These are phyloP conservation scores for Gossypium sturtianum DNA, from an alignment of 345 rosid species.

Conservation along the genomic window DNA sequence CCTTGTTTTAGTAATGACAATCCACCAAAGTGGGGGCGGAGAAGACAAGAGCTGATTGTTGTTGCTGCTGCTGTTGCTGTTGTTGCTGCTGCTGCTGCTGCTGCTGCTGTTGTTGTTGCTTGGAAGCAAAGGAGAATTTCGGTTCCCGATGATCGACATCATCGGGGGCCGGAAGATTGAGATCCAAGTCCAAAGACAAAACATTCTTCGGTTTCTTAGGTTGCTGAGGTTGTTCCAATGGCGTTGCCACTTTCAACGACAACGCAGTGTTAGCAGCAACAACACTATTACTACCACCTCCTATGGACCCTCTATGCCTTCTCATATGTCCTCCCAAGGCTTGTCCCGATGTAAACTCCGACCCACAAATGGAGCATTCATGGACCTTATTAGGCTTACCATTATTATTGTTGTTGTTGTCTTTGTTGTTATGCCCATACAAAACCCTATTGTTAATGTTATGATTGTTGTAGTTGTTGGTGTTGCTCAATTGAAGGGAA, in stretches of 20 bases:
- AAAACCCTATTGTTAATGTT: slow-evolving; percentile 11
- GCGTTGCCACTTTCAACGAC: slow-evolving; percentile 40
- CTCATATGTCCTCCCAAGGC: slow-evolving; percentile 99
- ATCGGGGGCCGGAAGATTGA: slow-evolving; percentile 92
- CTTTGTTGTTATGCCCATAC: slow-evolving; percentile 10
- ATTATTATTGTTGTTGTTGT: slow-evolving; percentile 2
- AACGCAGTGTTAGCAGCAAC: slow-evolving; percentile 27
- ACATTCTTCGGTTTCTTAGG: slow-evolving; percentile 42
- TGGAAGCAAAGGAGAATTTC: slow-evolving; percentile 47
- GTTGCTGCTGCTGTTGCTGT: slow-evolving; percentile 31
- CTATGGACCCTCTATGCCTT: slow-evolving; percentile 60
- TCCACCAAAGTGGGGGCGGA: slow-evolving; percentile 83
- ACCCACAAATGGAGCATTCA: slow-evolving; percentile 90
- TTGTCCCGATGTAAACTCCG: slow-evolving; percentile 89
- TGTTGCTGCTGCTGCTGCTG: slow-evolving; percentile 34
- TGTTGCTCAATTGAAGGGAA: slow-evolving; percentile 53
- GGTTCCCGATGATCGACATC: slow-evolving; percentile 44
- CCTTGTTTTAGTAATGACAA: slow-evolving; percentile 71
- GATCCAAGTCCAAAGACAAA: slow-evolving; percentile 80
- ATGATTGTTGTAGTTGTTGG: slow-evolving; percentile 18
- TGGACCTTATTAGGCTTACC: slow-evolving; percentile 55
- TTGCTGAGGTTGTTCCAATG: slow-evolving; percentile 26
- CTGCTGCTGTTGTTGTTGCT: slow-evolving; percentile 42
- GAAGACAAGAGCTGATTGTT: slow-evolving; percentile 50
- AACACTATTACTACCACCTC: not conserved